Percentiles rank a stretch among this genome's conserved stretches.
Evolutionary conservation across 768 basidiomycete species (phyloP).

Genomic region (Naganishia randhawae): DNA sequence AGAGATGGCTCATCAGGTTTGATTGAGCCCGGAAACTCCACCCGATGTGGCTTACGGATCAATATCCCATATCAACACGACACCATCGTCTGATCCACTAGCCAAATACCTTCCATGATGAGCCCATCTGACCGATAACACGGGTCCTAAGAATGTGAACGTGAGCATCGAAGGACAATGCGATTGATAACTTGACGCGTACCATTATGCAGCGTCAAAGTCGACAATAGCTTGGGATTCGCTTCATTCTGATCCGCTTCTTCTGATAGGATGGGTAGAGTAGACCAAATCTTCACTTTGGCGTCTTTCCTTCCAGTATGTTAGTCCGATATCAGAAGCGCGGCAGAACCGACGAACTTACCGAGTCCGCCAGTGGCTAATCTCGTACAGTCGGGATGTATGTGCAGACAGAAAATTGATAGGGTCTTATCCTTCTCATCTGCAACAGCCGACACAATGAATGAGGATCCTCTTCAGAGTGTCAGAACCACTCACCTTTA

Average conservation of each 20-base stretch:
- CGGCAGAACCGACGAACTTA: conserved; percentile 30
- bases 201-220: conserved; percentile 88
- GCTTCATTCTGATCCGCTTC: conserved; percentile 62
- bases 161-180: neutral
- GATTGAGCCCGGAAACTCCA: neutral
- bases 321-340: neutral
- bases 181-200: conserved; percentile 9
- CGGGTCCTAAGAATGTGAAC: conserved; percentile 56
- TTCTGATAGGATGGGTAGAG: conserved; percentile 81
- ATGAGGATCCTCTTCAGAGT: neutral
- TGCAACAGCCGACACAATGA: neutral
- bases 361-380: conserved; percentile 91
- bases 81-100: conserved; percentile 91
- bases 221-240: conserved; percentile 81
- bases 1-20: neutral
- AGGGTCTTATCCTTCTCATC: conserved; percentile 64
- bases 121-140: conserved; percentile 87
- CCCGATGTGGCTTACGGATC: conserved; percentile 70
- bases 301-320: conserved; percentile 58
- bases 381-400: conserved; percentile 91
- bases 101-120: conserved; percentile 90
- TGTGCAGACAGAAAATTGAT: conserved; percentile 86
- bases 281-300: conserved; percentile 95
- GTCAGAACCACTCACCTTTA: conserved; percentile 35
- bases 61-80: conserved; percentile 94